These are phyloP conservation scores for Aspergillus bertholletiae DNA, from an alignment of 495 filamentous ascomycete species.

Conservation along the genomic window DNA sequence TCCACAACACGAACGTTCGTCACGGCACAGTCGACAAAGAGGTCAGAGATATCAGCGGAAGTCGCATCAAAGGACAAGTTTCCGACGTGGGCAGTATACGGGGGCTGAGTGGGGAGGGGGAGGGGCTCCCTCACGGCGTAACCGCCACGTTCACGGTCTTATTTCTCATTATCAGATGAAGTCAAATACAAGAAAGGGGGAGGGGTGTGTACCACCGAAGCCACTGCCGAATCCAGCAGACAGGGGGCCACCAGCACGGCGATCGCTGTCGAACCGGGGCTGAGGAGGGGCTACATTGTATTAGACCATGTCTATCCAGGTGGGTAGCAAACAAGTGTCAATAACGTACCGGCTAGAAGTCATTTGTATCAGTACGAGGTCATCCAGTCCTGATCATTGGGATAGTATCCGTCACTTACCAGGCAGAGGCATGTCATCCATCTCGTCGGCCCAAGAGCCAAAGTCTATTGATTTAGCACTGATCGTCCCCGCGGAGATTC, in stretches of 20 bases:
- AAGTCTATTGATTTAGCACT: slow-evolving; percentile 59
- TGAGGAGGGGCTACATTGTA: slow-evolving; percentile 30
- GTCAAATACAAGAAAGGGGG: no score
- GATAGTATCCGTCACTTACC: slow-evolving; percentile 49
- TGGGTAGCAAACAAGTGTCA: not conserved
- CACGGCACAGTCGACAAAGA: slow-evolving; percentile 80
- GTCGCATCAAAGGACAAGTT: slow-evolving; percentile 95
- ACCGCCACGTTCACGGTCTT: slow-evolving; percentile 48
- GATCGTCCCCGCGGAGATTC: slow-evolving; percentile 14
- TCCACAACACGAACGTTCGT: slow-evolving; percentile 92
- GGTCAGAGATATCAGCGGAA: slow-evolving; percentile 70
- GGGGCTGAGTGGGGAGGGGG: slow-evolving; percentile 84
- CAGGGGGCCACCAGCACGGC: slow-evolving; percentile 38
- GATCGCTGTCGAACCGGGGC: slow-evolving; percentile 40
- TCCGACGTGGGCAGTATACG: slow-evolving; percentile 91
- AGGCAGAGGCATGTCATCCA: slow-evolving; percentile 77
- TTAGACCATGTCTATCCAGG: slow-evolving; percentile 16
- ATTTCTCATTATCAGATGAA: slow-evolving; percentile 16
- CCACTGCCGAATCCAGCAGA: slow-evolving; percentile 43
- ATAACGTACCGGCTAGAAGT: slow-evolving; percentile 37
- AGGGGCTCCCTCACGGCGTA: slow-evolving; percentile 75
- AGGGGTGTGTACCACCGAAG: slow-evolving; percentile 28
- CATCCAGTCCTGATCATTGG: slow-evolving; percentile 9
- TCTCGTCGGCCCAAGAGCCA: slow-evolving; percentile 97
- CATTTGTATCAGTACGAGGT: slow-evolving; percentile 15